Conservation (phyloP, 2,329 filamentous ascomycete species). For the Bipolaris sorokiniana region DNA sequence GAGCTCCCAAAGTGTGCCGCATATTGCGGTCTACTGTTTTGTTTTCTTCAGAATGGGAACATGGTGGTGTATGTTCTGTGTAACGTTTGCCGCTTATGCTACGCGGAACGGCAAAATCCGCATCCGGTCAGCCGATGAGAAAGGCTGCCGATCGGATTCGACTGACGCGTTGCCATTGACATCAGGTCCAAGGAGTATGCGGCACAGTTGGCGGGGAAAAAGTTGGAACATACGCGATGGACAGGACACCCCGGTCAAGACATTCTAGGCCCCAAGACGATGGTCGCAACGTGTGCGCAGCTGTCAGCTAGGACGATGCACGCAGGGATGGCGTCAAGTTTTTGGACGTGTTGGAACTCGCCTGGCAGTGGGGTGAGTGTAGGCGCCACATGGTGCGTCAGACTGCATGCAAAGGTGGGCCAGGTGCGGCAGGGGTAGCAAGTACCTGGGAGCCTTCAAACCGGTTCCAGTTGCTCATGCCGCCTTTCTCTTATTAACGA, state of each 20-base stretch:
- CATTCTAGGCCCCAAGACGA: not conserved
- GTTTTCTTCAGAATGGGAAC: not conserved
- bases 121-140: not conserved
- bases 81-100: not conserved
- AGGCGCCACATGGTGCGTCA: conserved; percentile 48
- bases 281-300: not conserved
- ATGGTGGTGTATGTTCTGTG: not conserved
- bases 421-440: conserved; percentile 40
- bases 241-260: not conserved
- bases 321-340: conserved; percentile 44
- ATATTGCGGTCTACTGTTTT: not conserved
- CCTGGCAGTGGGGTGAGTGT: conserved; percentile 31
- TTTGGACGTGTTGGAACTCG: conserved; percentile 27
- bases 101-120: not conserved
- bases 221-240: conserved; percentile 9
- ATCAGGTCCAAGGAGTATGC: not conserved
- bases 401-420: conserved; percentile 45
- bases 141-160: conserved; percentile 12
- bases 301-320: conserved; percentile 7
- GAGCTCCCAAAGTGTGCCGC: not conserved
- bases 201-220: conserved; percentile 3
- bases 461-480: conserved; percentile 41
- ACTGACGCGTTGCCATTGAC: conserved; percentile 11
- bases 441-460: conserved; percentile 42
- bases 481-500: conserved; percentile 43